Evolutionary conservation across 345 rosid genomes (phyloP).

Genomic region (Ceriops decandra): DNA sequence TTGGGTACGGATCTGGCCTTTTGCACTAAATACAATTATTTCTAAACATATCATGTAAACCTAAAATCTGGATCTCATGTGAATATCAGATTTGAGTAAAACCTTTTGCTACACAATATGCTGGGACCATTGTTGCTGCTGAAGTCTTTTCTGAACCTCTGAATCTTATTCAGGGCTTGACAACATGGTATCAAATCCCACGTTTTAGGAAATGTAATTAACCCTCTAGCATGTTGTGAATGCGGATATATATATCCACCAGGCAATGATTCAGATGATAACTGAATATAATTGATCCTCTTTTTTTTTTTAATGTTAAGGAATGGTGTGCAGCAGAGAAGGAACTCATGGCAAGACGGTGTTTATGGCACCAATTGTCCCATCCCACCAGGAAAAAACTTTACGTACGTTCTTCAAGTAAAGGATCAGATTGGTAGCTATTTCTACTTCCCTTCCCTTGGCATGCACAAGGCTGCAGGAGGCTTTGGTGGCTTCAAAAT

Average conservation of each 20-base stretch:
- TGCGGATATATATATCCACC: no score
- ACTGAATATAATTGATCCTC: not conserved
- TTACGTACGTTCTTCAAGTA: conserved; percentile 67
- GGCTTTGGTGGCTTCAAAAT: conserved; percentile 71
- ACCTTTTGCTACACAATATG: not conserved
- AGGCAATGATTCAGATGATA: not conserved
- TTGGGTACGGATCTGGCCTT: not conserved
- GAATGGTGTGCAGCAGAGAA: conserved; percentile 81
- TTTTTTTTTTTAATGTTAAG: conserved; percentile 20
- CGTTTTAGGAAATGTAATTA: no score
- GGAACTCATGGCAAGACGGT: conserved; percentile 84
- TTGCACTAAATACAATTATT: not conserved
- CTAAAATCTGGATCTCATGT: not conserved
- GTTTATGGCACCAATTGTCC: conserved; percentile 80
- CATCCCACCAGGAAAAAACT: conserved; percentile 71
- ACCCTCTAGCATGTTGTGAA: no score
- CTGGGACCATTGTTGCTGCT: not conserved
- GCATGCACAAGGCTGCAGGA: conserved; percentile 79
- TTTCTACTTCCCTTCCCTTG: conserved; percentile 81
- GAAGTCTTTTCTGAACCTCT: no score
- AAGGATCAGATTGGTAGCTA: conserved; percentile 86
- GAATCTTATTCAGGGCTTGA: no score
- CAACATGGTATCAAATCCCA: no score
- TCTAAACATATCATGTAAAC: not conserved
- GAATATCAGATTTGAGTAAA: not conserved